These are phyloP conservation scores for Aspergillus taichungensis DNA, from an alignment of 495 filamentous ascomycete genomes.

Conservation along the genomic window DNA sequence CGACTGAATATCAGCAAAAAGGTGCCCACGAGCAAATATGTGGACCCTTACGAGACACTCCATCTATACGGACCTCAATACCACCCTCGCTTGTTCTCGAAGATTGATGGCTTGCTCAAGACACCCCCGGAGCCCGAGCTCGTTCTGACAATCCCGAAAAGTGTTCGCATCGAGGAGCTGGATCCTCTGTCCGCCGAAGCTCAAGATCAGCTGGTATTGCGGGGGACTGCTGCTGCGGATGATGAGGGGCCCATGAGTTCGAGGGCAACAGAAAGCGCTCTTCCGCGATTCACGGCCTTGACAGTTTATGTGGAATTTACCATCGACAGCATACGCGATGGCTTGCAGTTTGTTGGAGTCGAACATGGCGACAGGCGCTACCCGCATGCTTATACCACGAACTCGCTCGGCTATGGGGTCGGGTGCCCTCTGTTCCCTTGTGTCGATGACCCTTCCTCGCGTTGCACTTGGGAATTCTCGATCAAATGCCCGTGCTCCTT, in stretches of 20 bases:
- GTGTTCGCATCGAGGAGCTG: slow-evolving; percentile 56
- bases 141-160: slow-evolving; percentile 53
- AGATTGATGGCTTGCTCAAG: slow-evolving; percentile 54
- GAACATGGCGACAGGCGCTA: slow-evolving; percentile 70
- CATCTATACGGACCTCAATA: slow-evolving; percentile 68
- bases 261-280: slow-evolving; percentile 27
- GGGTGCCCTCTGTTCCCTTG: slow-evolving; percentile 87
- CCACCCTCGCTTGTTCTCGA: slow-evolving; percentile 59
- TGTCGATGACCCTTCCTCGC: slow-evolving; percentile 68
- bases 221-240: slow-evolving; percentile 23
- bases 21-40: slow-evolving; percentile 47
- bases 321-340: slow-evolving; percentile 67
- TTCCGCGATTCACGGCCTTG: slow-evolving; percentile 48
- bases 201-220: slow-evolving; percentile 37
- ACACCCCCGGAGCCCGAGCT: slow-evolving; percentile 52
- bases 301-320: slow-evolving; percentile 63
- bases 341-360: slow-evolving; percentile 82
- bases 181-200: slow-evolving; percentile 47
- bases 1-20: slow-evolving; percentile 63
- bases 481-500: slow-evolving; percentile 78
- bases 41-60: slow-evolving; percentile 63
- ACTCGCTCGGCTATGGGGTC: slow-evolving; percentile 64
- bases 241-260: slow-evolving; percentile 30
- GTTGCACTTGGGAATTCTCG: slow-evolving; percentile 79
- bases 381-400: slow-evolving; percentile 85